Conservation (phyloP, 805 yeast species). For the Saturnispora sekii region DNA sequence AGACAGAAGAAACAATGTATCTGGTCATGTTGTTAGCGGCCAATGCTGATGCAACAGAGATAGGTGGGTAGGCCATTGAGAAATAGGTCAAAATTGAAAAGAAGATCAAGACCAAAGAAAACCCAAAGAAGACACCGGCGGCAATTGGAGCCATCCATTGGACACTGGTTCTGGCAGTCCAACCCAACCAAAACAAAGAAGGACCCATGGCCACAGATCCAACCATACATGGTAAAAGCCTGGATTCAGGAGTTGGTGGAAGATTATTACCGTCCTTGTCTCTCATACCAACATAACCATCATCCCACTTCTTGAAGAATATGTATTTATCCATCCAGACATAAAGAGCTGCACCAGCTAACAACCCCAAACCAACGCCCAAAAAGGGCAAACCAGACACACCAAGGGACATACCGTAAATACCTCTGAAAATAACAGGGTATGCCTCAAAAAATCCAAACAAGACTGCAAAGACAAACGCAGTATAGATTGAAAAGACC, state of each 20-base stretch:
- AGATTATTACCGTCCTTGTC: constrained; percentile 47
- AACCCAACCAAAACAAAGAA: constrained; percentile 71
- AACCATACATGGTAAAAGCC: constrained; percentile 50
- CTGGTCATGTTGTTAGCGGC: constrained; percentile 82
- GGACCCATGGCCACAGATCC: constrained; percentile 62
- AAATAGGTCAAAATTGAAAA: constrained; percentile 62
- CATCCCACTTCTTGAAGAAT: constrained; percentile 48
- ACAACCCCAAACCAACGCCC: constrained; percentile 62
- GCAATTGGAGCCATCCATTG: constrained; percentile 74
- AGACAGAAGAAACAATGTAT: constrained; percentile 64
- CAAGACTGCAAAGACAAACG: constrained; percentile 67
- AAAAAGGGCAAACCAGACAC: constrained; percentile 61
- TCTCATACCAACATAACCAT: constrained; percentile 49
- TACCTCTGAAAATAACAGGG: constrained; percentile 64
- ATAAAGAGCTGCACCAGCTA: constrained; percentile 45
- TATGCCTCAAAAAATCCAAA: constrained; percentile 76
- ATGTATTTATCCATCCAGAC: constrained; percentile 37
- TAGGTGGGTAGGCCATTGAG: constrained; percentile 63
- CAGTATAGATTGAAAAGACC: constrained; percentile 58
- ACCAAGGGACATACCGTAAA: constrained; percentile 49
- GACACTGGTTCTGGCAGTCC: constrained; percentile 53
- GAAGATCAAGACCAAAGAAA: constrained; percentile 62
- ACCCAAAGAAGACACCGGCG: constrained; percentile 74
- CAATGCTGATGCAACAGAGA: constrained; percentile 73
- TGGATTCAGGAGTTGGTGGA: constrained; percentile 50